Percentiles rank a stretch among this genome's conserved stretches.
phyloP scores from a whole-genome alignment of 148 eudicot species.

The Arctostaphylos glauca region DNA sequence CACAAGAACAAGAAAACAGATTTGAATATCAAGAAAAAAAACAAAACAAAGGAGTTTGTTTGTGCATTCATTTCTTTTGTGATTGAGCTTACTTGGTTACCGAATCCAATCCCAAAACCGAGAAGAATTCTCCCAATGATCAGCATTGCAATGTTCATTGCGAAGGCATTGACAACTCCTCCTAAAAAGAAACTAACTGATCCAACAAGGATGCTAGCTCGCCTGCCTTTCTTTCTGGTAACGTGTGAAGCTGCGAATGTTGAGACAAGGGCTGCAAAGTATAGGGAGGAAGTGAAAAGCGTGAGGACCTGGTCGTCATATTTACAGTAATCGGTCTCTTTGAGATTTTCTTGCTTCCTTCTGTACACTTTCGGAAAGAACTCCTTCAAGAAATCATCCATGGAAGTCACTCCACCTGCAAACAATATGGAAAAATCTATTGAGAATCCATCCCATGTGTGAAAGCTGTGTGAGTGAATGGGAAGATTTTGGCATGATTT shows the following conservation, averaged over 20 bases:
- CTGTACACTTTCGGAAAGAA: constrained; percentile 70
- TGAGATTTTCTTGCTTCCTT: constrained; percentile 57
- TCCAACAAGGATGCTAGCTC: constrained; percentile 63
- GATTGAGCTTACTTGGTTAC: constrained; percentile 60
- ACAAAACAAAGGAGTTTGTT: background rate
- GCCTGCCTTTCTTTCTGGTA: constrained; percentile 69
- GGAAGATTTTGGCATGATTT: too few relatives aligned
- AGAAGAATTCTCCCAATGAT: constrained; percentile 63
- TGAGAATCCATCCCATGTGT: too few relatives aligned
- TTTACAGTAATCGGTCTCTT: constrained; percentile 91
- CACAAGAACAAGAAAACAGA: background rate
- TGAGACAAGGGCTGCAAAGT: constrained; percentile 78
- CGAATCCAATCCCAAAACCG: constrained; percentile 80
- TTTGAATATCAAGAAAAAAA: background rate
- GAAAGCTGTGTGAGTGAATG: too few relatives aligned
- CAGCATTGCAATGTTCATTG: constrained; percentile 55
- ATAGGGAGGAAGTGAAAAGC: constrained; percentile 87
- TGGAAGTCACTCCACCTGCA: constrained; percentile 94
- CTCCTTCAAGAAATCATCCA: constrained; percentile 81
- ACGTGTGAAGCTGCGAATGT: constrained; percentile 72
- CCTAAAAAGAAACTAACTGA: constrained; percentile 59
- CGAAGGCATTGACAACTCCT: constrained; percentile 53
- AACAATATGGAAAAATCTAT: background rate
- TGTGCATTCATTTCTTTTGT: background rate
- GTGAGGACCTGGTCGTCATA: constrained; percentile 80